Conservation (phyloP, 2,329 filamentous ascomycete species). For the Aureobasidium namibiae region DNA sequence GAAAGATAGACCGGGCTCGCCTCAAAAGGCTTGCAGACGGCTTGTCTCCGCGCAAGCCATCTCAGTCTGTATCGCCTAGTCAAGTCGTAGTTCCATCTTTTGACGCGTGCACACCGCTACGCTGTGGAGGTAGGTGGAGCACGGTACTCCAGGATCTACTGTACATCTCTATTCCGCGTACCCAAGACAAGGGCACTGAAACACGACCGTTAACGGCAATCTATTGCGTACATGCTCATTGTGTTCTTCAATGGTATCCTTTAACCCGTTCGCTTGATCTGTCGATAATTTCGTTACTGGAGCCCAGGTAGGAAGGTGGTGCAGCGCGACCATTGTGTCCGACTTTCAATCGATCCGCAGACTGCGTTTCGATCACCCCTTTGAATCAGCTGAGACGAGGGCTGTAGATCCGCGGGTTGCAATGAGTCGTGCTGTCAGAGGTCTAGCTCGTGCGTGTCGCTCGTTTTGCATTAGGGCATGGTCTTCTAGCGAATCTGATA, state of each 20-base stretch:
- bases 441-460: not conserved
- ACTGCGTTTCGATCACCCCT: not conserved
- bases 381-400: not conserved
- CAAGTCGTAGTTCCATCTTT: not conserved
- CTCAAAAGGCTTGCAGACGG: not conserved
- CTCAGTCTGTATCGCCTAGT: not conserved
- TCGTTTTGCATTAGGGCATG: not conserved
- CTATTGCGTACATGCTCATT: not conserved
- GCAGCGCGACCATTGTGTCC: not conserved
- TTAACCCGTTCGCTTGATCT: not conserved
- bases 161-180: not conserved
- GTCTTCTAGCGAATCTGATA: not conserved
- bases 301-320: not conserved
- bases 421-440: not conserved
- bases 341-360: not conserved
- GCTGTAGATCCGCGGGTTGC: not conserved
- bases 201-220: not conserved
- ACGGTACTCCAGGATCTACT: conserved; percentile 4
- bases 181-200: not conserved
- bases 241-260: not conserved
- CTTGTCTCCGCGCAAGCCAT: not conserved
- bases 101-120: not conserved
- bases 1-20: not conserved
- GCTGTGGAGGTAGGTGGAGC: not conserved
- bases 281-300: too few species aligned